Evolutionary conservation across 1,284 basidiomycete genomes (phyloP), one percentile per base, ranked within the genome.

Genomic region (Heterobasidion irregulare): DNA sequence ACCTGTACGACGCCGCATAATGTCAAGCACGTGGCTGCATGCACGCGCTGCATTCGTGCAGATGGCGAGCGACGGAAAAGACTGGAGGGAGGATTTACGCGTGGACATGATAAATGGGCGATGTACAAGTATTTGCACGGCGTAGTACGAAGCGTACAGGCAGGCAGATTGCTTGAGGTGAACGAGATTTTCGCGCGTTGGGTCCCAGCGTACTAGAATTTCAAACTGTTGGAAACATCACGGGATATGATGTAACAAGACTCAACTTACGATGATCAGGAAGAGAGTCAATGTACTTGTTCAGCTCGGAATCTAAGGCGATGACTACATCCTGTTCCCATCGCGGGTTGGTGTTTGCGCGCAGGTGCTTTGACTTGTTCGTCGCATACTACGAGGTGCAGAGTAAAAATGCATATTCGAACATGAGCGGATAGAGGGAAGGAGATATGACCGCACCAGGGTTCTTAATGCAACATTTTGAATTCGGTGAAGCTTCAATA

Each of bases 21-120:
- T 61, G 58, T 81, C 78, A 53, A 78, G 64, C 43, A 84, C 75
- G 61, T 79, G 79, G 47, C 73, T 75, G 55, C 79, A 80, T 2
- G 77, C 77, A 1, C 81, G 70, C 2, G 82, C 78, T 4, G 82
- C 82, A 56, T 80, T 82, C 45, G 78, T 78, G 68, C 82, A 84
- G 55, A 84, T 83, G 2, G 80, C 77, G 7, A 84, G 72, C 6
- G 80, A 82, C 0, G 82, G 80, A 64, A 76, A 74, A 7, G 71
- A 66, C 13, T 75, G 64, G 7, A 71, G 66, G 1, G 72, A 70
- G 1, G 70, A 68, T 56, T 73, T 72, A 46, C 68, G 68, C 32
- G 71, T 73, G 0, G 74, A 75, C 0, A 79, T 79, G 55, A 84
- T 83, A 69, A 83, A 84, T 2, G 82, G 80, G 5, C 81, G 73